Base-by-base conservation (phyloP, 352 stramenopile genomes). In the Phytophthora melonis region DNA sequence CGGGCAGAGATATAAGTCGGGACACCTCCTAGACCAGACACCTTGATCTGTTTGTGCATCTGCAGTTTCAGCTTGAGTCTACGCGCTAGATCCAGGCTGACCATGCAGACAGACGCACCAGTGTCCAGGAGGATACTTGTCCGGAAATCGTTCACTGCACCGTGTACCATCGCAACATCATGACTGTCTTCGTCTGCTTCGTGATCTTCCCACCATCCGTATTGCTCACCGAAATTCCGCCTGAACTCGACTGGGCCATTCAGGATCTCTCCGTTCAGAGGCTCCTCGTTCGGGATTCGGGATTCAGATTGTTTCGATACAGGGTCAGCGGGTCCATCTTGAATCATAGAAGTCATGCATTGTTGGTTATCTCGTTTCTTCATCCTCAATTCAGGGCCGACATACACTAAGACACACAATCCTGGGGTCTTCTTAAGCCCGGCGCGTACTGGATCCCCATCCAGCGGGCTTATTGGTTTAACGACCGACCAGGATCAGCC, bases 71-170 rank as follows among this genome's bases (percentile, higher is more conserved):
- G 59, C 23, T 30, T 34, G 45, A 66, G 49, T 32, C 19, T 66
- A 66, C 59, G 59, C 49, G 47, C 59, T 23, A 63, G 30, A 23
- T 63, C 57, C 3, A 63, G 25, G 41, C 57, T 63, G 13, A 63
- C 1, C 21, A 63, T 54, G 25, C 39, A 55, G 5, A 63, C 36
- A 0, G 39, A 43, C n/a, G 57, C 57, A 36, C 57, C 57, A 14
- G 57, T 63, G 5, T 55, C n/a, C 21, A 54, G 21, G 39, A 63
- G 36, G 21, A 53, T 53, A 21, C 36, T 39, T 7, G 36, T 53
- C 25, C 25, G 25, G 25, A 27, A 27, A 27, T 27, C 25, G 3
- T 27, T 27, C 25, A 27, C 25, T 27, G 34, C 56, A 19, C 16
- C 32, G 30, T 18, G 2, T 5, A 16, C 14, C 39, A 45, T 45